Conservation (phyloP, 495 filamentous ascomycete genomes). For the Lepidopterella palustris region DNA sequence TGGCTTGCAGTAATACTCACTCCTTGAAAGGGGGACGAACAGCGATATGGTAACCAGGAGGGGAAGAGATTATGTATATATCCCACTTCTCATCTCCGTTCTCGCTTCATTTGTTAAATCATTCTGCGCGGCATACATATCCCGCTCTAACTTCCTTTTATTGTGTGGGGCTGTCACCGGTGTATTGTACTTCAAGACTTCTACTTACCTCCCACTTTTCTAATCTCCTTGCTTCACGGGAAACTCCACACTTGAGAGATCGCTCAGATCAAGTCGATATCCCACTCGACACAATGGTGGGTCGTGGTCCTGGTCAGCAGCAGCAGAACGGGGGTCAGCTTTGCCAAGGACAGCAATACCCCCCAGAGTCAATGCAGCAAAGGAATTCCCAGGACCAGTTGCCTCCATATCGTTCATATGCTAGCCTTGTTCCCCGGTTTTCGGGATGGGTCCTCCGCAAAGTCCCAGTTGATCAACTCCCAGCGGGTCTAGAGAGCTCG, state of each 20-base stretch:
- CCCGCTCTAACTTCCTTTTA: not conserved
- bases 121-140: not conserved
- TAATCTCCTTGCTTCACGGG: not conserved
- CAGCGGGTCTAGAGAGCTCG: not conserved
- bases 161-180: not conserved
- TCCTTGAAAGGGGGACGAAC: not conserved
- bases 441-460: conserved; percentile 1
- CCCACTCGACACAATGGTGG: not conserved
- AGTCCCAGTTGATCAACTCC: not conserved
- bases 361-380: not conserved
- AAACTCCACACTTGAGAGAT: too few relatives aligned
- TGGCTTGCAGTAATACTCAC: not conserved
- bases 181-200: not conserved
- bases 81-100: not conserved
- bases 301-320: not conserved
- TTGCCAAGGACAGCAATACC: not conserved
- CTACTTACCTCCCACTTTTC: not conserved
- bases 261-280: not conserved
- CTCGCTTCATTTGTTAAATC: not conserved
- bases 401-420: not conserved
- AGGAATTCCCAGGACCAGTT: not conserved
- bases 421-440: not conserved
- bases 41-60: not conserved
- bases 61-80: not conserved
- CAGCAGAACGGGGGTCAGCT: not conserved